A percentile compares a stretch with the other conserved stretches of the same genome.
Evolutionary conservation across 768 basidiomycete species (phyloP).

Genomic region (Mycena latifolia): DNA sequence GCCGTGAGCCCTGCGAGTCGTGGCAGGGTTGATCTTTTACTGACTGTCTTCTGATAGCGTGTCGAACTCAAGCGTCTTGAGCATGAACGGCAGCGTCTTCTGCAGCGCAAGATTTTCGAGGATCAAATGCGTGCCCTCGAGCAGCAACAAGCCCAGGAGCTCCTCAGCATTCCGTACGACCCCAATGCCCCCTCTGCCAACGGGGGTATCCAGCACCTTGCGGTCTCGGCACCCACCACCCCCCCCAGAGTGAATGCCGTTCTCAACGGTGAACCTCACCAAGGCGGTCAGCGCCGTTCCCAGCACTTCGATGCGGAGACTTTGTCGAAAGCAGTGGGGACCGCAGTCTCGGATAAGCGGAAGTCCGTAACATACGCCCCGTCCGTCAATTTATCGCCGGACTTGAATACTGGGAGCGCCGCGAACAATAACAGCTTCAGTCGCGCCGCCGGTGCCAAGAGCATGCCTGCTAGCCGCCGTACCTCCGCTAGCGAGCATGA

Average conservation of each 20-base stretch:
- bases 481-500: conserved; percentile 91
- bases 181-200: conserved; percentile 56
- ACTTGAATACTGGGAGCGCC: conserved; percentile 60
- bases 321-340: conserved; percentile 76
- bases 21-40: background rate
- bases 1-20: conserved; percentile 67
- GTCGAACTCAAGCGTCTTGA: conserved; percentile 92
- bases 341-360: conserved; percentile 78
- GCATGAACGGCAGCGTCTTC: conserved; percentile 89
- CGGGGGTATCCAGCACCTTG: conserved; percentile 76
- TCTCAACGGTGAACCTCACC: conserved; percentile 70
- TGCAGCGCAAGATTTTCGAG: conserved; percentile 93
- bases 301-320: conserved; percentile 71
- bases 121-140: conserved; percentile 97
- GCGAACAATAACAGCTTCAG: conserved; percentile 66
- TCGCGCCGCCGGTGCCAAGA: conserved; percentile 84
- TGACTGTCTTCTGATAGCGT: conserved; percentile 60
- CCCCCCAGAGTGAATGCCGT: conserved; percentile 84
- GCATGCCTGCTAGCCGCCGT: conserved; percentile 93
- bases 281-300: conserved; percentile 56
- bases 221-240: conserved; percentile 91
- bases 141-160: conserved; percentile 89
- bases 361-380: conserved; percentile 91
- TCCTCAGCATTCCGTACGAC: conserved; percentile 81
- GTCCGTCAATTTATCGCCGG: conserved; percentile 80